These are phyloP conservation scores for Eutrema salsugineum DNA, from an alignment of 441 rosid species.

Conservation along the genomic window DNA sequence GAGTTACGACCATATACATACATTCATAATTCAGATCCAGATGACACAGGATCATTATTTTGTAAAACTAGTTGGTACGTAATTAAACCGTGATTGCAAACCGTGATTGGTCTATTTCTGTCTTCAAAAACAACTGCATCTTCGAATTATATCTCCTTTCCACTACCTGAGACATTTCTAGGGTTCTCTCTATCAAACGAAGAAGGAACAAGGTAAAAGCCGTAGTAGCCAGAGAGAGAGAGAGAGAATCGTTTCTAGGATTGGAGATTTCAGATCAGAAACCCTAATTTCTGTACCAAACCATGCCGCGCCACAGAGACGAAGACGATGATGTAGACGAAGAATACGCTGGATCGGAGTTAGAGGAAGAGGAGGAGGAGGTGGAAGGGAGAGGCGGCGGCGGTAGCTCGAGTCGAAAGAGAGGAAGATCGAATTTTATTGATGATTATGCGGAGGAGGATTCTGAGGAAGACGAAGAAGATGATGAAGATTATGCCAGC, in stretches of 20 bases:
- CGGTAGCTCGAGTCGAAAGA: slow-evolving; percentile 48
- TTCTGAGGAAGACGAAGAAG: slow-evolving; percentile 67
- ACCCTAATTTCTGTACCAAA: neutral
- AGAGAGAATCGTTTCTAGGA: neutral
- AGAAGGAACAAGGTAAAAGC: neutral
- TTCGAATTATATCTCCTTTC: neutral
- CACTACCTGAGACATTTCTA: slow-evolving; percentile 1
- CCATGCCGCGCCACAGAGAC: slow-evolving; percentile 49
- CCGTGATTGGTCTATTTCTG: neutral
- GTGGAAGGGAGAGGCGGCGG: slow-evolving; percentile 41
- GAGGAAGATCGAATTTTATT: slow-evolving; percentile 70
- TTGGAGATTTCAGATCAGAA: neutral
- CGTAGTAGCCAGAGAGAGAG: neutral
- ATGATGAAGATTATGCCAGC: slow-evolving; percentile 59
- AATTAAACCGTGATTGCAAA: neutral
- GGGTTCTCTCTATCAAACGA: slow-evolving; percentile 10
- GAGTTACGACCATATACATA: too few relatives aligned
- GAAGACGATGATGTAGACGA: slow-evolving; percentile 60
- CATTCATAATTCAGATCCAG: too few relatives aligned
- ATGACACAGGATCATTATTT: neutral
- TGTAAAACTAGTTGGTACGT: neutral
- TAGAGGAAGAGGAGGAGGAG: slow-evolving; percentile 49
- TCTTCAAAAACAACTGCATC: neutral
- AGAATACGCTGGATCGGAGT: slow-evolving; percentile 40
- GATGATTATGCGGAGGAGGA: slow-evolving; percentile 93